Evolutionary conservation across 2,329 filamentous ascomycete genomes (phyloP), one percentile per base, ranked within the genome.

Genomic region (Arachnomyces sp.): DNA sequence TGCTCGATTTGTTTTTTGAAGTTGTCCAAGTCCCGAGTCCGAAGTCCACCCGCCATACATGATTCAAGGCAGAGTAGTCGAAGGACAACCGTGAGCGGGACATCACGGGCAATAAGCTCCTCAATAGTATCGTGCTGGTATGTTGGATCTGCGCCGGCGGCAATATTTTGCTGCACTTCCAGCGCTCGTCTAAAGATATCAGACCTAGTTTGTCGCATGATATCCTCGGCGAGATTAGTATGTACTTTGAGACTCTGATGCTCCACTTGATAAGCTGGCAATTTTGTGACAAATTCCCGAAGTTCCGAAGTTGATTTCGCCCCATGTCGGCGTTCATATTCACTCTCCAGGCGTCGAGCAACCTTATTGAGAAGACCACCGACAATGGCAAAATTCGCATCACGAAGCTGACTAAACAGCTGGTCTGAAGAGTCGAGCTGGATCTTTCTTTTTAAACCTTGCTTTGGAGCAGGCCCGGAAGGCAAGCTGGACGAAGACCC

Each of bases 351-450:
- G 9, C 90, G 81, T 21, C 88, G 80, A 3, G 92, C 93, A 9
- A 93, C 85, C 59, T 89, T 90, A 62, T 95, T 95, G 45, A 98
- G 72, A 7, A 93, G 69, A 38, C 80, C 82, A 11, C 92, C 92
- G 30, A 98, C 88, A 40, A 95, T 88, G 28, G 89, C 90, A 60
- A 96, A 98, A 59, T 98, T 98, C 31, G 86, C 81, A 59, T 96
- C 86, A 41, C 90, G 81, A 3, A 98, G 72, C 50, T 93, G 84
- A 35, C 82, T 80, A 58, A 90, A 98, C 8, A 98, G 73, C 48
- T 86, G 84, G 59, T 98, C 93, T 11, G 83, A 86, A 2, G 85
- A 85, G 59, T 96, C 90, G 1, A 98, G 75, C 53, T 85, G 77
- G 34, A 98, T 82, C 53, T 93, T 95, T 39, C 88, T 80, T 61